Conservation (phyloP, 805 yeast genomes). For the Spathaspora hagerdaliae region DNA sequence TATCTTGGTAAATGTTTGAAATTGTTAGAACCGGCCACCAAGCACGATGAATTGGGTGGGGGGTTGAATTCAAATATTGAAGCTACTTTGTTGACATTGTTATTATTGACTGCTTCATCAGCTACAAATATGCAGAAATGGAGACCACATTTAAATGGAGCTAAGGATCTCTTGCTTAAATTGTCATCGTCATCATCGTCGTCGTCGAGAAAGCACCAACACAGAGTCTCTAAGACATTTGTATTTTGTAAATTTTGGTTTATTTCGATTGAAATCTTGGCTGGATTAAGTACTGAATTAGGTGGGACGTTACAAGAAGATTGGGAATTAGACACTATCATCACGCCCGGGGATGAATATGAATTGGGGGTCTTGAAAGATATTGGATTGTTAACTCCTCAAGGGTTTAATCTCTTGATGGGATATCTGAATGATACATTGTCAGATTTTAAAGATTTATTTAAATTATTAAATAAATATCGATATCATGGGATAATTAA, state of each 20-base stretch:
- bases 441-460: constrained; percentile 32
- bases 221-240: constrained; percentile 34
- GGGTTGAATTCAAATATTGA: constrained; percentile 48
- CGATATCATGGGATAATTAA: constrained; percentile 11
- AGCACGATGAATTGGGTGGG: constrained; percentile 10
- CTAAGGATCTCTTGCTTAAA: constrained; percentile 56
- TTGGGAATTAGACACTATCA: constrained; percentile 41
- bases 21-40: constrained; percentile 47
- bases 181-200: constrained; percentile 8
- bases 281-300: constrained; percentile 48
- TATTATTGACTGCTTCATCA: constrained; percentile 60
- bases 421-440: constrained; percentile 46
- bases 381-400: constrained; percentile 37
- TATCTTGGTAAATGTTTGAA: constrained; percentile 61
- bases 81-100: constrained; percentile 60
- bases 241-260: constrained; percentile 59
- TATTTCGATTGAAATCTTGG: constrained; percentile 50
- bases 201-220: too few relatives aligned
- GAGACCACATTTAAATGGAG: constrained; percentile 66
- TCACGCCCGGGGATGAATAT: constrained; percentile 21
- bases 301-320: constrained; percentile 55
- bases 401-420: constrained; percentile 46
- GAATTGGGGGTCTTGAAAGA: constrained; percentile 34
- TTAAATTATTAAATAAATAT: constrained; percentile 30
- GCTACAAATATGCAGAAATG: constrained; percentile 54